Conservation (phyloP, 2,329 filamentous ascomycete genomes). For the Fusarium pininemorale region DNA sequence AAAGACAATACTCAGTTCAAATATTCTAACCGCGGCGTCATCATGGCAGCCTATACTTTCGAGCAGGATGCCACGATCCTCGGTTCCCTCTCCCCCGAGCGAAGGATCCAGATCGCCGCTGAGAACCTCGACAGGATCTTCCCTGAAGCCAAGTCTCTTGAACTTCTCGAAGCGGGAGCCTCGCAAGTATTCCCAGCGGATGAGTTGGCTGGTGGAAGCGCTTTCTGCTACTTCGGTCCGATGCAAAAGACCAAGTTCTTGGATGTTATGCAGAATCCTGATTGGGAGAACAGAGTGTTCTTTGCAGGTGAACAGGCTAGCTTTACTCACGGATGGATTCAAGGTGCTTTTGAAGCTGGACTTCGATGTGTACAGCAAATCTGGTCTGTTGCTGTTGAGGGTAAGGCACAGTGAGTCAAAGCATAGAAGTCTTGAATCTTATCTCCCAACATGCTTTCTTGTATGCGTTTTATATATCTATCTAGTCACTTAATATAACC, state of each 20-base stretch:
- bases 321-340: background rate
- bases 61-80: background rate
- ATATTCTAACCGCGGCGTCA: background rate
- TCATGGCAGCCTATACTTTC: background rate
- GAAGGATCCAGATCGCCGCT: background rate
- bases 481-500: no score
- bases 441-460: no score
- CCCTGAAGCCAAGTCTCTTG: background rate
- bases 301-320: background rate
- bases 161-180: background rate
- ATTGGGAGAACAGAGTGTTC: background rate
- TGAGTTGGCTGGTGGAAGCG: background rate
- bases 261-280: background rate
- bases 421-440: background rate
- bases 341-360: background rate
- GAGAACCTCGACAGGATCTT: background rate
- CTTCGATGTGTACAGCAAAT: background rate
- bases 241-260: conserved; percentile 1
- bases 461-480: no score
- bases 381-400: background rate
- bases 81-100: background rate
- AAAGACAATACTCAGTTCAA: background rate
- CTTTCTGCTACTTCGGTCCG: background rate
- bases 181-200: background rate
- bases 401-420: background rate